Percentiles rank a stretch among this genome's conserved stretches.
These are phyloP conservation scores for Beta vulgaris DNA, from an alignment of 148 eudicot species.

Conservation along the genomic window DNA sequence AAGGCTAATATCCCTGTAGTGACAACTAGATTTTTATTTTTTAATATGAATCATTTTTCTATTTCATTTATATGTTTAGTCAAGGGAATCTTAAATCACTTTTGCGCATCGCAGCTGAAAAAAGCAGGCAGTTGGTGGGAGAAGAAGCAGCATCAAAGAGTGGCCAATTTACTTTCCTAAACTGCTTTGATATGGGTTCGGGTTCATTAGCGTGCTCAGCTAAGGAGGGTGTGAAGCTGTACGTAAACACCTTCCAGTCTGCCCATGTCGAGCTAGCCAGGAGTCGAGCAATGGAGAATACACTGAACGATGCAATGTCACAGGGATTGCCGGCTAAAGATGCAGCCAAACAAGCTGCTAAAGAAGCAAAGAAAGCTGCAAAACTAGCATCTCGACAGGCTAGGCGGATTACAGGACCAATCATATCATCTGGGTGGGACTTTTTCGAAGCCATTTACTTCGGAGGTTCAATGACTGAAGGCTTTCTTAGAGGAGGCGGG, in stretches of 20 bases:
- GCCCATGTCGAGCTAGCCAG: constrained; percentile 64
- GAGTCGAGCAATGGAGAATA: constrained; percentile 45
- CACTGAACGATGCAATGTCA: constrained; percentile 53
- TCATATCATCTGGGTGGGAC: constrained; percentile 79
- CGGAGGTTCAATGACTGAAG: constrained; percentile 71
- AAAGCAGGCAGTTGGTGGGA: constrained; percentile 73
- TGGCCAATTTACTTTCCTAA: constrained; percentile 57
- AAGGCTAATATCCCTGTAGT: background rate
- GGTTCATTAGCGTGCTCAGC: constrained; percentile 67
- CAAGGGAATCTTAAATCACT: background rate
- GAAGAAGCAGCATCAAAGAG: constrained; percentile 70
- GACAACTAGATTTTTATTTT: background rate
- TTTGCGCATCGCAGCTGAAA: constrained; percentile 56
- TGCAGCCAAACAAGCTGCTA: constrained; percentile 62
- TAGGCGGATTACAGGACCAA: constrained; percentile 69
- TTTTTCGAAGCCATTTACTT: constrained; percentile 78
- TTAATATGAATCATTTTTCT: background rate
- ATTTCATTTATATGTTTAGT: background rate
- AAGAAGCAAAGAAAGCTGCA: constrained; percentile 72
- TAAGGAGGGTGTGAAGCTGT: constrained; percentile 74
- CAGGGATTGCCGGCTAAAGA: constrained; percentile 50
- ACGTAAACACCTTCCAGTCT: constrained; percentile 57
- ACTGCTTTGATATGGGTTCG: constrained; percentile 73
- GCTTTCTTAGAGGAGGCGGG: constrained; percentile 66
- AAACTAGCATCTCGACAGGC: constrained; percentile 58